Base-by-base conservation (phyloP, 257 asterid species). In the Nemophila menziesii region DNA sequence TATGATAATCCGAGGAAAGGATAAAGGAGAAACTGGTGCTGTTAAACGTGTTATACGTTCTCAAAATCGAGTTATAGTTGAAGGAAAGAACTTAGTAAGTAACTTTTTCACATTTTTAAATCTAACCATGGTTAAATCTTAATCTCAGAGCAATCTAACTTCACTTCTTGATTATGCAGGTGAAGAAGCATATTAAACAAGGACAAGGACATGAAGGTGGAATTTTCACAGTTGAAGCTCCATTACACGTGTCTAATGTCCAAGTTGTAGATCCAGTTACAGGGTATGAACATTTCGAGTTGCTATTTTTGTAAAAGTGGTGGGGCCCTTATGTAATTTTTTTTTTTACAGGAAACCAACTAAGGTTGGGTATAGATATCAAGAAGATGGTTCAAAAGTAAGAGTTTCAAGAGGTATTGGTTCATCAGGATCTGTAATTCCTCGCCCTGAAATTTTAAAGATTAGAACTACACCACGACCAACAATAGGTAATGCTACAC, bases 181-280 rank as follows among this genome's bases (percentile, higher is more conserved):
- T 87, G 52, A 90, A 85, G 75, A 90, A 90, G 59, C 96, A 84
- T 73, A 78, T 89, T 52, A 89, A 84, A 71, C 98, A 84, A 63
- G 93, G 95, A 22, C 96, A 89, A 68, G 98, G 98, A 1, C 92
- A 89, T 41, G 95, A 78, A 68, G 98, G 98, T 29, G 98, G 98
- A 48, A 80, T 89, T 67, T 89, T 89, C 56, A 54, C 96, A 2
- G 87, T 89, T 1, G 98, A 89, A 74, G 96, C 98, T 43, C 95
- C 98, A 18, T 79, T 89, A 43, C 98, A 89, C 29, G 94, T 72
- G 55, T 84, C 96, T 5, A 89, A 89, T 65, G 87, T 89, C 59
- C 93, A 84, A 67, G 80, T 78, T 44, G 4, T 89, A n/a, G 93
- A 89, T 76, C 96, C 94, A 37, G 83, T 77, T 21, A 81, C 93